phyloP scores from a whole-genome alignment of 1,284 basidiomycete genomes.

The Moniliophthora roreri region DNA sequence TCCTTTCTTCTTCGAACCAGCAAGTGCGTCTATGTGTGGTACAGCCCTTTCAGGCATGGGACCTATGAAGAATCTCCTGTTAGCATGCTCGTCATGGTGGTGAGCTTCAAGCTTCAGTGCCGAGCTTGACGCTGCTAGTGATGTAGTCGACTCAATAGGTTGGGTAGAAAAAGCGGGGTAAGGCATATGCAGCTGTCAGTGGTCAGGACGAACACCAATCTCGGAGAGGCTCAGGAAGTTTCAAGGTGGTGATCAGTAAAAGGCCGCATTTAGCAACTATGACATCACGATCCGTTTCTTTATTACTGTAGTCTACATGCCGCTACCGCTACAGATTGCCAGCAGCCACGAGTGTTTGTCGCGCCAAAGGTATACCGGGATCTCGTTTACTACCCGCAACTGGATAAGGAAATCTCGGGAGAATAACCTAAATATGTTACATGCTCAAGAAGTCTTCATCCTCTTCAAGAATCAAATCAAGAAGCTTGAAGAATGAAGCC shows the following conservation, averaged over 20 bases:
- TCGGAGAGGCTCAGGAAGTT: too few species aligned
- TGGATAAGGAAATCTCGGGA: background rate
- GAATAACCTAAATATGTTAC: background rate
- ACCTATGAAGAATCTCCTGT: constrained; percentile 55
- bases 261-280: too few species aligned
- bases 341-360: background rate
- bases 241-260: too few species aligned
- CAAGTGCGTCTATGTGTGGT: constrained; percentile 29
- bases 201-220: too few species aligned
- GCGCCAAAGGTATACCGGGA: background rate
- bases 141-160: background rate
- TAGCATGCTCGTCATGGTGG: constrained; percentile 22
- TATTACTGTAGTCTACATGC: too few species aligned
- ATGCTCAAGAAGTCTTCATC: constrained; percentile 64
- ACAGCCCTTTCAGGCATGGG: constrained; percentile 63
- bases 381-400: background rate
- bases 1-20: constrained; percentile 25
- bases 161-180: background rate
- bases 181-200: too few species aligned
- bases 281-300: too few species aligned
- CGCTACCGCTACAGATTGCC: too few species aligned
- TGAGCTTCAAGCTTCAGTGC: constrained; percentile 6
- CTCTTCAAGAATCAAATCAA: constrained; percentile 68
- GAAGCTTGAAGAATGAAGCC: constrained; percentile 71
- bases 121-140: constrained; percentile 2